Conservation (phyloP, 768 basidiomycete species). For the Fomitopsis pulvina region DNA sequence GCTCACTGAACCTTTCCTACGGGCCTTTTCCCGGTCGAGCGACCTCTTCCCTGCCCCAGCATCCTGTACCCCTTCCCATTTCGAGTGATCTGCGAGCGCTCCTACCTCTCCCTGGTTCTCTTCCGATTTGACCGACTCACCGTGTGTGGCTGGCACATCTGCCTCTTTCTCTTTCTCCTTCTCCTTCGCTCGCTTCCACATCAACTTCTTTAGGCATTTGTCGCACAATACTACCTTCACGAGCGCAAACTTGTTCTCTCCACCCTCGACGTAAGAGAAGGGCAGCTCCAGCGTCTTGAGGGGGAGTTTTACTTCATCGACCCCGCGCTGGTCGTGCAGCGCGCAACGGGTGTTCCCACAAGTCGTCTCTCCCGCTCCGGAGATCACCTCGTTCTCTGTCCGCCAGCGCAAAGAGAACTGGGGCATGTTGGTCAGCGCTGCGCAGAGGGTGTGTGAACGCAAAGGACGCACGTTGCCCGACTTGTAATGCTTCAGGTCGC, state of each 20-base stretch:
- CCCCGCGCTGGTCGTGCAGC: slow-evolving; percentile 34
- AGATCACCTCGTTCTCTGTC: slow-evolving; percentile 84
- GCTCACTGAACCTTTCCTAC: no score
- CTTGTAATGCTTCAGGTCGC: slow-evolving; percentile 95
- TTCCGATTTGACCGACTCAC: no score
- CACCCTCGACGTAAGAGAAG: slow-evolving; percentile 81
- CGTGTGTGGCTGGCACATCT: no score
- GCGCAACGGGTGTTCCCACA: slow-evolving; percentile 88
- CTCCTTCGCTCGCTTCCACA: slow-evolving; percentile 76
- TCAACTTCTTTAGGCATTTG: slow-evolving; percentile 75
- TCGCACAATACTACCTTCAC: slow-evolving; percentile 89
- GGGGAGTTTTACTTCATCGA: slow-evolving; percentile 16
- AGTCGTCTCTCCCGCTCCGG: slow-evolving; percentile 77
- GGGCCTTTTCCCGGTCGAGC: no score
- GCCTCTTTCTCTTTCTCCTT: slow-evolving; percentile 28
- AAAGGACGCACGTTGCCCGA: slow-evolving; percentile 63
- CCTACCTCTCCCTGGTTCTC: no score
- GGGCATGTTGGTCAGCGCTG: neutral
- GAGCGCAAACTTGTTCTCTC: slow-evolving; percentile 67
- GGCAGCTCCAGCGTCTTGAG: slow-evolving; percentile 84
- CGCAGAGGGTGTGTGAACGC: neutral
- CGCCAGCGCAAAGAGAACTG: slow-evolving; percentile 92
- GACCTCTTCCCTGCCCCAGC: neutral
- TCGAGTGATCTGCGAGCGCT: no score
- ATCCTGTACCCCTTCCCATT: neutral